Conservation (phyloP, 495 filamentous ascomycete species). For the Monascus purpureus region DNA sequence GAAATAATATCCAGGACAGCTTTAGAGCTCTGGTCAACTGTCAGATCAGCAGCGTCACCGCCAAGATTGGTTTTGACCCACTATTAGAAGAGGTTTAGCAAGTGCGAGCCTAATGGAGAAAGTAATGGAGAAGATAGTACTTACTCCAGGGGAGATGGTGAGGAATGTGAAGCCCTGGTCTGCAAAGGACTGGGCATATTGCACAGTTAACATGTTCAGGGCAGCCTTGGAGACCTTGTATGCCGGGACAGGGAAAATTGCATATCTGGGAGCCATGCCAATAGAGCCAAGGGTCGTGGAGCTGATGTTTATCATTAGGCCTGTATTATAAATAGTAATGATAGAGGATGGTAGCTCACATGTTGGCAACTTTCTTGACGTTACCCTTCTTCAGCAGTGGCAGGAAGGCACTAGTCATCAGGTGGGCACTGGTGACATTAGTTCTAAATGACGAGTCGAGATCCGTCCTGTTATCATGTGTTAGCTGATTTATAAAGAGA, state of each 20-base stretch:
- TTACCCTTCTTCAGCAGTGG: slow-evolving; percentile 30
- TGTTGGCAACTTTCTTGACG: slow-evolving; percentile 32
- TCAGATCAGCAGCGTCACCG: slow-evolving; percentile 26
- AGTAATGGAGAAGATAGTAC: slow-evolving; percentile 5
- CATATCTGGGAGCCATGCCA: slow-evolving; percentile 7
- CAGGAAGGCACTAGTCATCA: slow-evolving; percentile 28
- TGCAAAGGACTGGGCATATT: slow-evolving; percentile 28
- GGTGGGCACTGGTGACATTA: slow-evolving; percentile 31
- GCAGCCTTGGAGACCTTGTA: slow-evolving; percentile 42
- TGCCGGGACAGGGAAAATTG: slow-evolving; percentile 15
- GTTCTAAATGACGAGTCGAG: slow-evolving; percentile 25
- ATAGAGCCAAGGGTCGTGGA: slow-evolving; percentile 33
- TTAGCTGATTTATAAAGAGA: neutral
- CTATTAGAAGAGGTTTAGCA: slow-evolving; percentile 9
- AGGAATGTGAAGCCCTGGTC: slow-evolving; percentile 31
- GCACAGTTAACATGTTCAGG: slow-evolving; percentile 34
- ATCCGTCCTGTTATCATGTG: slow-evolving; percentile 11
- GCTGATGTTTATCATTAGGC: slow-evolving; percentile 1
- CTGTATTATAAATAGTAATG: neutral
- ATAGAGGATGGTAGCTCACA: slow-evolving; percentile 15
- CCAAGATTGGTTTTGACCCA: slow-evolving; percentile 39
- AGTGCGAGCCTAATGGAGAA: neutral
- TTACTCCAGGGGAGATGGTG: slow-evolving; percentile 31
- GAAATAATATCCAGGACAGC: slow-evolving; percentile 32
- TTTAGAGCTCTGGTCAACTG: slow-evolving; percentile 25